A percentile compares a stretch with the other conserved stretches of the same genome.
Evolutionary conservation across 306 rosid genomes (phyloP).

Genomic region (Acmispon strigosus): DNA sequence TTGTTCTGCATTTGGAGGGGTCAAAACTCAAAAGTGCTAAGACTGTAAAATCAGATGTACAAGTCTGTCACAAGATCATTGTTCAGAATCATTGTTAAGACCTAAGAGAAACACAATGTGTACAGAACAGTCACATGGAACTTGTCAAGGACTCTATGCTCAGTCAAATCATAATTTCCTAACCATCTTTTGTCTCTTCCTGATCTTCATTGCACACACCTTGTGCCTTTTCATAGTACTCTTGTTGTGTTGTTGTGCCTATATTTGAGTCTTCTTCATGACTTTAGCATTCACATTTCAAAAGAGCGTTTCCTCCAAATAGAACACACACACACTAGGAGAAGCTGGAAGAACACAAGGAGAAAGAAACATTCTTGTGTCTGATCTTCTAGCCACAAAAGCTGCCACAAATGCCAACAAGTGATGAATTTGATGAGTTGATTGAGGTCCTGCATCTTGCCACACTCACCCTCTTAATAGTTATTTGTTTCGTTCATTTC

Average conservation of each 20-base stretch:
- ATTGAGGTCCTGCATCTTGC: conserved; percentile 28
- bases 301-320: background rate
- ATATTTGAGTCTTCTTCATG: background rate
- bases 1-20: conserved; percentile 1
- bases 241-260: too few relatives aligned
- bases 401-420: conserved; percentile 23
- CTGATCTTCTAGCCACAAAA: background rate
- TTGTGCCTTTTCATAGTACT: background rate
- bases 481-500: background rate
- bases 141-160: background rate
- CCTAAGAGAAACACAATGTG: background rate
- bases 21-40: conserved; percentile 5
- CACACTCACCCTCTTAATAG: background rate
- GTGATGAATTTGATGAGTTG: conserved; percentile 16
- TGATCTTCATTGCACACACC: background rate
- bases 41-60: background rate
- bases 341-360: background rate
- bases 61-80: conserved; percentile 20
- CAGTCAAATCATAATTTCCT: conserved; percentile 26
- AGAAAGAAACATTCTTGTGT: background rate
- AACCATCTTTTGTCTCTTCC: background rate
- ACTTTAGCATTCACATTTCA: background rate
- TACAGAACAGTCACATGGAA: background rate
- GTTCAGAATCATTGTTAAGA: background rate
- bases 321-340: background rate